Percentiles rank a stretch among this genome's conserved stretches.
These are phyloP conservation scores for Echinosophora koreensis DNA, from an alignment of 306 rosid species.

Conservation along the genomic window DNA sequence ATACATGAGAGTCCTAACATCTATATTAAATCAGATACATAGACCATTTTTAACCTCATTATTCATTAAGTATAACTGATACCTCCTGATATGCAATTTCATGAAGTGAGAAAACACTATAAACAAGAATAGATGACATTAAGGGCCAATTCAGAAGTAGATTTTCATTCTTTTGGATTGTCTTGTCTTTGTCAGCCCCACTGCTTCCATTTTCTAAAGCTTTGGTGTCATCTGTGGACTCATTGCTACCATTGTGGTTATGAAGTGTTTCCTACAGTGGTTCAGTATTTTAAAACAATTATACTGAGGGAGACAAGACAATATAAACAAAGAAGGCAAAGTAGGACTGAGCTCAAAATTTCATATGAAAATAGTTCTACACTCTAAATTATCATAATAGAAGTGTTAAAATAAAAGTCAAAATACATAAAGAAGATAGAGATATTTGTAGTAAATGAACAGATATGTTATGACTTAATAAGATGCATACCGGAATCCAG, in stretches of 20 bases:
- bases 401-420: background rate
- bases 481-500: conserved; percentile 61
- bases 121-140: conserved; percentile 77
- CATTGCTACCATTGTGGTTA: conserved; percentile 50
- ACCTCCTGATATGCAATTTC: conserved; percentile 92
- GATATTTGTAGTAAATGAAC: background rate
- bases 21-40: background rate
- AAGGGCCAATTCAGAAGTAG: conserved; percentile 87
- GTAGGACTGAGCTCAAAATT: background rate
- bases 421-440: background rate
- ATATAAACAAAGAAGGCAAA: background rate
- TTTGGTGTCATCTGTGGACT: conserved; percentile 47
- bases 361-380: background rate
- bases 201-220: conserved; percentile 60
- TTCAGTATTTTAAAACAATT: conserved; percentile 23
- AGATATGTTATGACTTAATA: background rate
- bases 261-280: conserved; percentile 83
- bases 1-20: background rate
- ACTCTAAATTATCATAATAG: background rate
- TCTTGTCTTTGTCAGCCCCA: conserved; percentile 25
- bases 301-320: background rate
- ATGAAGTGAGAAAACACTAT: conserved; percentile 76
- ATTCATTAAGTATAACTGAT: conserved; percentile 19
- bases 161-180: conserved; percentile 51
- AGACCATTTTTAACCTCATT: conserved; percentile 3